Conservation (phyloP, 2,329 filamentous ascomycete genomes). For the Trichoderma sp. region DNA sequence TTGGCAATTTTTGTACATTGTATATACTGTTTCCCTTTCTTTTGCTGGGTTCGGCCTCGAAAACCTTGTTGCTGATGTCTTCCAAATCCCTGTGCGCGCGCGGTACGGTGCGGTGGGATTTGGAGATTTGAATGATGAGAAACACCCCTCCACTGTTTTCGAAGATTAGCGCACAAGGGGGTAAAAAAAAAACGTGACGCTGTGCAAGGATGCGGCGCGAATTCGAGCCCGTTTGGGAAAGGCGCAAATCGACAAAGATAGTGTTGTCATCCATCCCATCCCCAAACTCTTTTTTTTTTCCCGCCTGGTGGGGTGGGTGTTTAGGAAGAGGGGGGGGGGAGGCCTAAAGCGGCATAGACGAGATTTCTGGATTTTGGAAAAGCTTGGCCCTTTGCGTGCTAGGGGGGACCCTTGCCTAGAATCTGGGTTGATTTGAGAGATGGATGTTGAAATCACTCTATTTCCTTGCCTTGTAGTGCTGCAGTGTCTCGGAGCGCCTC, state of each 20-base stretch:
- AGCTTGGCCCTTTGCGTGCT: background rate
- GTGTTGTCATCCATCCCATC: background rate
- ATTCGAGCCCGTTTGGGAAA: constrained; percentile 5
- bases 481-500: background rate
- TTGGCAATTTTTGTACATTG: background rate
- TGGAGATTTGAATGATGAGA: background rate
- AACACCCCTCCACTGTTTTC: background rate
- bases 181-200: constrained; percentile 12
- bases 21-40: background rate
- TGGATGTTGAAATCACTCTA: background rate
- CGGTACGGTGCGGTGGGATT: background rate
- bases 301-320: background rate
- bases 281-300: background rate
- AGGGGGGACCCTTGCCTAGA: background rate
- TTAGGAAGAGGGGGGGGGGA: too few species aligned
- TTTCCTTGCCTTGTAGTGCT: background rate
- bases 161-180: background rate
- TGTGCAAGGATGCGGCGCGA: constrained; percentile 14
- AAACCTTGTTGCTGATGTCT: background rate
- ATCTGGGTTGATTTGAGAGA: too few species aligned
- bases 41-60: background rate
- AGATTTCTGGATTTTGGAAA: background rate
- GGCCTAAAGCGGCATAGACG: background rate
- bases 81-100: background rate
- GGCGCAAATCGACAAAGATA: constrained; percentile 6